Conservation (phyloP, 2,329 filamentous ascomycete genomes). For the Byssothecium circinans region DNA sequence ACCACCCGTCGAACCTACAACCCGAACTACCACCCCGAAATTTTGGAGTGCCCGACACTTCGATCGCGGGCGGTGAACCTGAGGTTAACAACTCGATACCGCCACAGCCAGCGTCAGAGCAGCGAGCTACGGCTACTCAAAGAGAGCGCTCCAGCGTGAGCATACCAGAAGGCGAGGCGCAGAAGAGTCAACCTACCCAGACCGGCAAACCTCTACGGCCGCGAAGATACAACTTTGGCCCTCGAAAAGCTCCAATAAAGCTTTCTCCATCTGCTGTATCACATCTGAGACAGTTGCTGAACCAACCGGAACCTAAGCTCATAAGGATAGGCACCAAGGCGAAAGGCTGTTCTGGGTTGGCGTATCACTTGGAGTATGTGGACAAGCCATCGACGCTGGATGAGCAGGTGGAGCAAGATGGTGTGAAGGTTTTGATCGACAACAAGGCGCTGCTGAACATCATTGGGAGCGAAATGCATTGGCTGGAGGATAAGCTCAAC, state of each 20-base stretch:
- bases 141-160: constrained; percentile 46
- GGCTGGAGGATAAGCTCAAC: constrained; percentile 93
- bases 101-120: constrained; percentile 42
- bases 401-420: constrained; percentile 92
- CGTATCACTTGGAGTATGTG: constrained; percentile 93
- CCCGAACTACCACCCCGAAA: constrained; percentile 61
- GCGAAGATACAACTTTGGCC: constrained; percentile 67
- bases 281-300: constrained; percentile 74
- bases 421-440: constrained; percentile 92
- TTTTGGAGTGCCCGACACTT: constrained; percentile 60
- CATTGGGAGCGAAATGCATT: constrained; percentile 98
- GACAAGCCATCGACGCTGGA: constrained; percentile 88
- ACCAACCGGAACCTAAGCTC: constrained; percentile 85
- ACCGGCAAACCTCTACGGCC: constrained; percentile 54
- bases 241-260: constrained; percentile 89
- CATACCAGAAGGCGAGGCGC: constrained; percentile 65
- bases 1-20: constrained; percentile 62
- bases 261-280: constrained; percentile 78
- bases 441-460: constrained; percentile 98
- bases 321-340: constrained; percentile 95
- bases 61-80: constrained; percentile 58
- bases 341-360: constrained; percentile 87
- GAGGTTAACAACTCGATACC: constrained; percentile 52
- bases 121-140: constrained; percentile 16
- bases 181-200: constrained; percentile 59